Percentiles rank a stretch among this genome's conserved stretches.
Conservation (phyloP, 768 basidiomycete genomes). For the Boletellus sp. region DNA sequence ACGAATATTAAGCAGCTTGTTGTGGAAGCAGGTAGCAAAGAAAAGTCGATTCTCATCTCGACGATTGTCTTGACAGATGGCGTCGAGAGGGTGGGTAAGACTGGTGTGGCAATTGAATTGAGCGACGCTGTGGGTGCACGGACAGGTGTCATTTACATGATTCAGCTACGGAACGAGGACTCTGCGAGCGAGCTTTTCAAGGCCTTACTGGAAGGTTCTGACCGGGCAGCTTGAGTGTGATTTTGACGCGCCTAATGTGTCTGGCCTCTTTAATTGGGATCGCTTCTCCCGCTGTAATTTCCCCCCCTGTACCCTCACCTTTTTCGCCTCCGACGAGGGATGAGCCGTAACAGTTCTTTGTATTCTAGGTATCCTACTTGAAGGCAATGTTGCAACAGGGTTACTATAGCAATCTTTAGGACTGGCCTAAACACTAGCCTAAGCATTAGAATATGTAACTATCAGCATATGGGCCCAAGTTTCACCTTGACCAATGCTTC, state of each 20-base stretch:
- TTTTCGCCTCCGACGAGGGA: neutral
- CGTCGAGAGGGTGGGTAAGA: constrained; percentile 98
- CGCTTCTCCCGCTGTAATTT: neutral
- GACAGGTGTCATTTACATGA: constrained; percentile 96
- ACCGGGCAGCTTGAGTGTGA: constrained; percentile 44
- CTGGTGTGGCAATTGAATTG: constrained; percentile 93
- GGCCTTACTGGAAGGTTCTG: constrained; percentile 82
- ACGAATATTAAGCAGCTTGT: constrained; percentile 95
- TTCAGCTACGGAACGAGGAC: constrained; percentile 87
- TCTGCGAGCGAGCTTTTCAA: constrained; percentile 83
- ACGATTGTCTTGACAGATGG: constrained; percentile 96
- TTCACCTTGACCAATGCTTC: too few relatives aligned
- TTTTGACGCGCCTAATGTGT: neutral
- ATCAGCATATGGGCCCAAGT: too few relatives aligned
- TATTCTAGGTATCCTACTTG: constrained; percentile 13
- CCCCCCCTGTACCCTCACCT: neutral
- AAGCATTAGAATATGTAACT: too few relatives aligned
- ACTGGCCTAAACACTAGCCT: too few relatives aligned
- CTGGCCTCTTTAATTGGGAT: neutral
- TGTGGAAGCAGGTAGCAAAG: constrained; percentile 79
- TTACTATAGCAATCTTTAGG: too few relatives aligned
- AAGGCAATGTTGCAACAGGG: neutral
- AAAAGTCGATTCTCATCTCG: constrained; percentile 79
- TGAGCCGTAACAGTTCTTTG: neutral
- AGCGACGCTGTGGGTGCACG: constrained; percentile 81